Evolutionary conservation across 2,329 filamentous ascomycete species (phyloP).

Genomic region (Clonostachys chloroleuca): DNA sequence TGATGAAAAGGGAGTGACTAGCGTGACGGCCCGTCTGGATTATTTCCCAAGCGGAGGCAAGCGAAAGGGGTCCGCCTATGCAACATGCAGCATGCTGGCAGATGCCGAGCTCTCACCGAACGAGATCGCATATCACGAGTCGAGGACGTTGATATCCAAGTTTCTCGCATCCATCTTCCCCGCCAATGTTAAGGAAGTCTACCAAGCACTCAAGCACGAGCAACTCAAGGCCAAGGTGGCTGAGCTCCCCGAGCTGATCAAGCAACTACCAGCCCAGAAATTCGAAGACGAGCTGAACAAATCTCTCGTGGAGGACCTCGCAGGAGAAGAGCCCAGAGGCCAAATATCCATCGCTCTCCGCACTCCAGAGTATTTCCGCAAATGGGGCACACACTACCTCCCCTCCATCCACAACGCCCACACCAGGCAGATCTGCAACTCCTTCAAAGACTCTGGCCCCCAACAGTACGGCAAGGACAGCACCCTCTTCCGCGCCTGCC

Average conservation of each 20-base stretch:
- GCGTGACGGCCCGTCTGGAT: slow-evolving; percentile 24
- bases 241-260: slow-evolving; percentile 22
- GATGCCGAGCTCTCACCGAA: slow-evolving; percentile 15
- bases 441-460: slow-evolving; percentile 57
- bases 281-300: slow-evolving; percentile 36
- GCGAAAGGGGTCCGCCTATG: neutral
- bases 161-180: slow-evolving; percentile 42
- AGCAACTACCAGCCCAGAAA: slow-evolving; percentile 22
- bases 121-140: slow-evolving; percentile 45
- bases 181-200: slow-evolving; percentile 26
- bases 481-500: slow-evolving; percentile 44
- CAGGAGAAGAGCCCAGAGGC: slow-evolving; percentile 33
- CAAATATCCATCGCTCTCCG: slow-evolving; percentile 46
- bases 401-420: slow-evolving; percentile 53
- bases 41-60: slow-evolving; percentile 12
- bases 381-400: slow-evolving; percentile 56
- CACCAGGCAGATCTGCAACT: slow-evolving; percentile 52
- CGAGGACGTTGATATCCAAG: slow-evolving; percentile 42
- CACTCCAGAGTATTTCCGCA: slow-evolving; percentile 26
- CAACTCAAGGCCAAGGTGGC: slow-evolving; percentile 4
- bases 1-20: slow-evolving; percentile 5
- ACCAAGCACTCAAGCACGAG: slow-evolving; percentile 9
- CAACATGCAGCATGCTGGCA: slow-evolving; percentile 6
- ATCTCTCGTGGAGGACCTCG: slow-evolving; percentile 45
- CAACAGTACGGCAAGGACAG: slow-evolving; percentile 46